Conservation (phyloP, 805 yeast species). For the Diddensiella transvaalensis region DNA sequence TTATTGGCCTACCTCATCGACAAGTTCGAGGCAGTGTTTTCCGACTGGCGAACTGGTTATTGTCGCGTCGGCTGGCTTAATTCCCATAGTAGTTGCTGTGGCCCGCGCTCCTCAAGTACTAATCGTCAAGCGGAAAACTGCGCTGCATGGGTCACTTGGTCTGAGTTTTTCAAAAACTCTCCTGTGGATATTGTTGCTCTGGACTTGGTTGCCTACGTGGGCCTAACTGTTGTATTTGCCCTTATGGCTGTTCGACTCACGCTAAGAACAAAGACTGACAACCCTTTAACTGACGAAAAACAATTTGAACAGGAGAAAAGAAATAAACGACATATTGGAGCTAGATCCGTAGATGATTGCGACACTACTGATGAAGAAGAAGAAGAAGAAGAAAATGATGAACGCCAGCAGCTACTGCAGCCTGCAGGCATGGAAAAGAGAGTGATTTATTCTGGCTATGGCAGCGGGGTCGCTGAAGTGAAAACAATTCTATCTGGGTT, state of each 20-base stretch:
- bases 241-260: conserved; percentile 44
- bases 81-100: conserved; percentile 44
- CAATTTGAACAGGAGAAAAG: conserved; percentile 3
- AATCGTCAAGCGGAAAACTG: conserved; percentile 28
- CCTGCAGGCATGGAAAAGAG: conserved; percentile 12
- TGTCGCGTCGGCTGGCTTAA: conserved; percentile 45
- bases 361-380: conserved; percentile 3
- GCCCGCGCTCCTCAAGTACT: neutral
- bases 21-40: conserved; percentile 43
- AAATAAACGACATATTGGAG: neutral
- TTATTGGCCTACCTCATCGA: conserved; percentile 50
- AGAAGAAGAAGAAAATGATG: neutral
- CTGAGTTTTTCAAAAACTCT: conserved; percentile 23
- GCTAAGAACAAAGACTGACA: conserved; percentile 42
- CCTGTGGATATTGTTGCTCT: conserved; percentile 2
- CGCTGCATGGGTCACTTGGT: conserved; percentile 46
- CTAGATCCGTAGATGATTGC: too few relatives aligned
- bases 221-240: conserved; percentile 43
- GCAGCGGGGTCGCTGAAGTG: conserved; percentile 62
- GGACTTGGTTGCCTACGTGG: conserved; percentile 31
- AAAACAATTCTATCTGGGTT: conserved; percentile 58
- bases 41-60: conserved; percentile 51
- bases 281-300: conserved; percentile 23
- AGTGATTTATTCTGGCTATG: conserved; percentile 49
- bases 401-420: neutral